These are phyloP conservation scores for Durotheca rogersii DNA, from an alignment of 495 filamentous ascomycete genomes.

Conservation along the genomic window DNA sequence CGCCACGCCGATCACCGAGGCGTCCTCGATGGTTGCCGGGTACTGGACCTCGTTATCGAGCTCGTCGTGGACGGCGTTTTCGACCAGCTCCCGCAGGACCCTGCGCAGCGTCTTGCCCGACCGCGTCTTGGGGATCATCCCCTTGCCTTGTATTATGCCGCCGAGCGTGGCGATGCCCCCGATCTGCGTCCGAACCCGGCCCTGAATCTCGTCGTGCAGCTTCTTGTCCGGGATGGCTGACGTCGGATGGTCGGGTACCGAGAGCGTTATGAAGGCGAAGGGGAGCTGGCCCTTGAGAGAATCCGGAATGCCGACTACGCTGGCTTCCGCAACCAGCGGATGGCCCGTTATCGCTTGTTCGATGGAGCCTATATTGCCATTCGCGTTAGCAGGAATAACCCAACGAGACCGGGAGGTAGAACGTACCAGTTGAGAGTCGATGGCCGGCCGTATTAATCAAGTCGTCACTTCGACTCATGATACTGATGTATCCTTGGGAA, in stretches of 20 bases:
- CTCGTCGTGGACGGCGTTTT: conserved; percentile 59
- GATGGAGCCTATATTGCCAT: conserved; percentile 63
- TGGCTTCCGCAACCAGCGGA: conserved; percentile 73
- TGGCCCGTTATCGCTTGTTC: conserved; percentile 88
- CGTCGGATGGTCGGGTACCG: conserved; percentile 47
- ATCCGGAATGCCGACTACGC: conserved; percentile 84
- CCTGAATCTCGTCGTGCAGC: conserved; percentile 58
- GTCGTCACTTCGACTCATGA: conserved; percentile 87
- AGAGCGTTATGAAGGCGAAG: conserved; percentile 78
- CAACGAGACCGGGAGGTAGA: neutral
- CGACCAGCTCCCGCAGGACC: conserved; percentile 76
- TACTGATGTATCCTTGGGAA: conserved; percentile 75
- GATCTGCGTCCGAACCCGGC: conserved; percentile 73
- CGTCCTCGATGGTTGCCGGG: conserved; percentile 59
- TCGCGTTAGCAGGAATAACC: conserved; percentile 3
- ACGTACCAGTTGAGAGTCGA: conserved; percentile 79
- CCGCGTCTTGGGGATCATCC: conserved; percentile 91
- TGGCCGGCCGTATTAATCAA: conserved; percentile 96
- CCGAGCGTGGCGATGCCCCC: conserved; percentile 83
- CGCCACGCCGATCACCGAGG: conserved; percentile 50
- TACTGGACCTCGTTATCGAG: conserved; percentile 51
- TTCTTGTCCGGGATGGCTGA: conserved; percentile 47
- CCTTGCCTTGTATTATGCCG: conserved; percentile 78
- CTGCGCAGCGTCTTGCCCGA: conserved; percentile 84
- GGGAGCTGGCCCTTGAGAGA: conserved; percentile 84